Evolutionary conservation across 208 protist species (phyloP), one percentile per base, ranked within the genome.

Genomic region (Sergeia podlipaevii): DNA sequence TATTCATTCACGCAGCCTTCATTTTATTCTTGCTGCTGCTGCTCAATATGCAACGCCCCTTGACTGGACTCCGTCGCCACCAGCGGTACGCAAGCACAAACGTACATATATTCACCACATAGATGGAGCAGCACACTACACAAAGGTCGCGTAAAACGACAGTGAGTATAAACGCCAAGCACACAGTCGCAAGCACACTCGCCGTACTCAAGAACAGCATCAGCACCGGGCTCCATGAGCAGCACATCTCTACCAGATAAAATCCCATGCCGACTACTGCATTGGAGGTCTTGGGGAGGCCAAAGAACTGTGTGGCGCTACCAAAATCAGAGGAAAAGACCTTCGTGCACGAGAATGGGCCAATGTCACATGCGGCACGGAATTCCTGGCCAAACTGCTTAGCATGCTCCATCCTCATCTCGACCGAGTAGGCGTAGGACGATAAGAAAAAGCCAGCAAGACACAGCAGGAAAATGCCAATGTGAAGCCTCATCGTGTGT

Each of bases 271-370:
- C 82, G 0, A 90, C 47, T 2, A 62, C 32, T 1, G 82, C 82
- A 51, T 87, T 90, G 17, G 82, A 85, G 0, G 70, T 43, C 34
- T 70, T 70, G n/a, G 82, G 82, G 7, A 86, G 64, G 5, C 82
- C 82, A 17, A 90, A 47, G 29, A 81, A 63, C 48, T 77, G 73
- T 13, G 78, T 77, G 6, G 62, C 34, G 24, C 54, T 70, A 21
- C 75, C 69, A 43, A 77, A 86, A 45, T 85, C 70, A n/a, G 82
- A 90, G 21, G 75, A 76, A 44, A 90, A 85, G 29, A 86, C 72
- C 32, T 66, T 64, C 0, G 78, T 90, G 73, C 82, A 90, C 2
- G 77, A 86, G 57, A 90, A 90, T 1, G 60, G 54, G 2, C 82
- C 78, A 28, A 90, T 66, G 41, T 90, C 82, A 65, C 82, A 90